These are phyloP conservation scores for Rhizophora mangle DNA, from an alignment of 345 rosid genomes.

Conservation along the genomic window DNA sequence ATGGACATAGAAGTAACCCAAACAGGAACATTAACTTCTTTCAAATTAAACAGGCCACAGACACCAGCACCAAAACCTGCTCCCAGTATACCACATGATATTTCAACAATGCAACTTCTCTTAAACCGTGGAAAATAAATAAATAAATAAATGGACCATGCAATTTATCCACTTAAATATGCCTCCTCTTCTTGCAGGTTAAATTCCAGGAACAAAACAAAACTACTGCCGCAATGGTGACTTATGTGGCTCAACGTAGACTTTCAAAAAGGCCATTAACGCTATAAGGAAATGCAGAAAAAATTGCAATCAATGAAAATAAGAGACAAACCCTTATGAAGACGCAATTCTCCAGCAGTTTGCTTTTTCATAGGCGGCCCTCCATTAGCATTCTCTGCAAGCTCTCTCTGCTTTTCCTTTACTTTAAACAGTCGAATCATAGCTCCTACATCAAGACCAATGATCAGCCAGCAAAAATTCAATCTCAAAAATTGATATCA, in stretches of 20 bases:
- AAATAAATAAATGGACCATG: not conserved
- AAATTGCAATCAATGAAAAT: not conserved
- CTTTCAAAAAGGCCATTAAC: not conserved
- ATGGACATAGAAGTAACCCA: not conserved
- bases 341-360: constrained; percentile 35
- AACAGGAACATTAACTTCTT: too few relatives aligned
- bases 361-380: constrained; percentile 31
- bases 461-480: not conserved
- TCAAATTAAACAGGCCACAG: too few relatives aligned
- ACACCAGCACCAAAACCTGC: too few relatives aligned
- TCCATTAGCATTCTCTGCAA: constrained; percentile 32
- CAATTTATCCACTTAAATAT: not conserved
- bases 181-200: not conserved
- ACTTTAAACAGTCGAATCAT: constrained; percentile 38
- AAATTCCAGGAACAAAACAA: not conserved
- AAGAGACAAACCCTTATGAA: constrained; percentile 28
- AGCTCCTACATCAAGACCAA: constrained; percentile 12
- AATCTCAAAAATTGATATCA: not conserved
- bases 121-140: too few relatives aligned
- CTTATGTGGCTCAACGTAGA: not conserved
- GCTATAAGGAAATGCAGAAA: not conserved
- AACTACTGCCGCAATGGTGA: not conserved
- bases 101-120: too few relatives aligned
- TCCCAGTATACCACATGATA: too few relatives aligned
- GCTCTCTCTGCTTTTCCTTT: constrained; percentile 35